A percentile compares a stretch with the other conserved stretches of the same genome.
These are phyloP conservation scores for Saccharomyces hybrid DNA, from an alignment of 1,139 yeast genomes.

Conservation along the genomic window DNA sequence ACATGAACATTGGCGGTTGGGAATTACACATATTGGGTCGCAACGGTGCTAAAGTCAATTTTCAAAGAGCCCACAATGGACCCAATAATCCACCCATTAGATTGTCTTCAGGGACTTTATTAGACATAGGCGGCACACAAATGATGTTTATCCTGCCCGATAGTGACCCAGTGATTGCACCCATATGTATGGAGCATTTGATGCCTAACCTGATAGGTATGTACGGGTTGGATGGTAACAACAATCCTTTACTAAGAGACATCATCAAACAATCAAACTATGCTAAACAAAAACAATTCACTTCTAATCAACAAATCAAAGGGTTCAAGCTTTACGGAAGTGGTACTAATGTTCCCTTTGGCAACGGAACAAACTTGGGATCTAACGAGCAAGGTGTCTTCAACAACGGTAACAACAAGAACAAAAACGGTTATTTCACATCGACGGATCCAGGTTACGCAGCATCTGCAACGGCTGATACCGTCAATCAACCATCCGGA, in stretches of 20 bases:
- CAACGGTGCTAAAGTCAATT: slow-evolving; percentile 87
- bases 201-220: slow-evolving; percentile 27
- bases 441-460: background rate
- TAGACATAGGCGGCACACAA: slow-evolving; percentile 95
- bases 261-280: slow-evolving; percentile 16
- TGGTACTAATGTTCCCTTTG: slow-evolving; percentile 5
- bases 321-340: slow-evolving; percentile 31
- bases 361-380: background rate
- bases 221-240: slow-evolving; percentile 18
- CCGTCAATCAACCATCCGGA: background rate
- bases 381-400: background rate
- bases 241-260: slow-evolving; percentile 20
- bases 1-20: slow-evolving; percentile 69
- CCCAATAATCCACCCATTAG: slow-evolving; percentile 40
- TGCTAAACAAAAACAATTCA: slow-evolving; percentile 4
- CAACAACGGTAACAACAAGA: background rate
- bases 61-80: slow-evolving; percentile 46
- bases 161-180: slow-evolving; percentile 62
- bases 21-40: slow-evolving; percentile 74
- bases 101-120: slow-evolving; percentile 74
- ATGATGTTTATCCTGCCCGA: slow-evolving; percentile 98
- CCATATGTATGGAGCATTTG: slow-evolving; percentile 40
- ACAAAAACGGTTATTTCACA: background rate
- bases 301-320: slow-evolving; percentile 12
- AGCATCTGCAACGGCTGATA: background rate